Percentiles rank a stretch among this genome's conserved stretches.
These are phyloP conservation scores for Aquilaria sinensis DNA, from an alignment of 345 rosid genomes.

Conservation along the genomic window DNA sequence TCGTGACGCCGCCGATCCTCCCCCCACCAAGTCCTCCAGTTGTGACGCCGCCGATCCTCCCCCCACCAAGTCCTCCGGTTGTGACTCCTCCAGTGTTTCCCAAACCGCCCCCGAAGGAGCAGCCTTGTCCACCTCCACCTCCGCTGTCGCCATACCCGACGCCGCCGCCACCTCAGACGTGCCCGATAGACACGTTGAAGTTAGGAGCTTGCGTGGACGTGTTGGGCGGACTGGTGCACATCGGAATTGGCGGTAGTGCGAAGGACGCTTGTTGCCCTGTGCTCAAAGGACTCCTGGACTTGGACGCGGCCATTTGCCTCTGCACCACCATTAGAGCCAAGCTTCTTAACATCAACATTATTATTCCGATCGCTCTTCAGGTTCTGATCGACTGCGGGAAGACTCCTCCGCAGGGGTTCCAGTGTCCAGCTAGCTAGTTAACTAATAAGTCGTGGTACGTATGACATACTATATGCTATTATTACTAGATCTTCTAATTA, in stretches of 20 bases:
- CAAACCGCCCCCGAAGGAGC: slow-evolving; percentile 30
- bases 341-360: slow-evolving; percentile 65
- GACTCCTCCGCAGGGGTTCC: slow-evolving; percentile 62
- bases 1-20: neutral
- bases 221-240: slow-evolving; percentile 67
- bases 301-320: slow-evolving; percentile 89
- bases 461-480: too few species aligned
- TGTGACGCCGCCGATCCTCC: slow-evolving; percentile 3
- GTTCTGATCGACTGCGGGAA: slow-evolving; percentile 83
- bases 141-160: slow-evolving; percentile 25
- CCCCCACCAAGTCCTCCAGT: slow-evolving; percentile 27
- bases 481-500: too few species aligned
- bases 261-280: slow-evolving; percentile 82
- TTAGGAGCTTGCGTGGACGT: slow-evolving; percentile 87
- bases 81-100: slow-evolving; percentile 6
- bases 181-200: slow-evolving; percentile 70
- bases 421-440: slow-evolving; percentile 37
- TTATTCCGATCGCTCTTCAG: slow-evolving; percentile 77
- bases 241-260: slow-evolving; percentile 68
- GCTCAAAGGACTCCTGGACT: slow-evolving; percentile 57
- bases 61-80: slow-evolving; percentile 25
- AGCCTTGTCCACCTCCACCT: slow-evolving; percentile 48
- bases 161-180: slow-evolving; percentile 45
- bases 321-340: slow-evolving; percentile 78
- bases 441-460: too few species aligned